A percentile compares a stretch with the other conserved stretches of the same genome.
Evolutionary conservation across 305 asterid genomes (phyloP).

Genomic region (Fraxinus floribunda): DNA sequence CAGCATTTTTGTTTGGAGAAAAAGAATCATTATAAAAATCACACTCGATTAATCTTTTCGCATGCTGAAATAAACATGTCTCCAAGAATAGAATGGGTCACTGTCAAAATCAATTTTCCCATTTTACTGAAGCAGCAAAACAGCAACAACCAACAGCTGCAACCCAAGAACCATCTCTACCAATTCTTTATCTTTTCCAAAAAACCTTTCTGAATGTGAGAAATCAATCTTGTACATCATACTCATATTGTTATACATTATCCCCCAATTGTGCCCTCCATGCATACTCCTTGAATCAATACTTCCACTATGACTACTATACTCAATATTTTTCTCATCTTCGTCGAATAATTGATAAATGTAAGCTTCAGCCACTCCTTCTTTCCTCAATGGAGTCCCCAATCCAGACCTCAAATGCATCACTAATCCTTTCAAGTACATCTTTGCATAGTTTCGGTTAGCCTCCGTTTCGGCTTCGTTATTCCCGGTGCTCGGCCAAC

Average conservation of each 20-base stretch:
- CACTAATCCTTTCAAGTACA: conserved; percentile 58
- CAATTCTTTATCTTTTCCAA: conserved; percentile 1
- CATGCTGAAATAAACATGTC: not conserved
- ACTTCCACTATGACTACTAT: conserved; percentile 20
- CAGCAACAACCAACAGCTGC: conserved; percentile 17
- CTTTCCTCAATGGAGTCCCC: conserved; percentile 81
- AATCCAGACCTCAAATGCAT: conserved; percentile 56
- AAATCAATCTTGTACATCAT: conserved; percentile 51
- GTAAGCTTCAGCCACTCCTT: conserved; percentile 59
- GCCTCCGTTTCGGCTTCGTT: conserved; percentile 35
- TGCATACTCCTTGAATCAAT: conserved; percentile 13
- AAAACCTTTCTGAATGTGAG: conserved; percentile 31
- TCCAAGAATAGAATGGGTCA: not conserved
- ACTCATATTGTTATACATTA: conserved; percentile 65
- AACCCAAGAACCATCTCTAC: conserved; percentile 9
- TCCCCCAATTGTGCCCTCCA: conserved; percentile 58
- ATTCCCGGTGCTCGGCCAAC: conserved; percentile 57
- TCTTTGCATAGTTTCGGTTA: conserved; percentile 52
- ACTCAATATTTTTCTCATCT: conserved; percentile 2
- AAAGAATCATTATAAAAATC: not conserved
- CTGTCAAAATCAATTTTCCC: not conserved
- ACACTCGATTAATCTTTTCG: not conserved
- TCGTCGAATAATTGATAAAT: conserved; percentile 71
- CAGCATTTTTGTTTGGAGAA: not conserved
- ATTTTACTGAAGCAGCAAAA: conserved; percentile 16